phyloP scores from a whole-genome alignment of 2,329 filamentous ascomycete genomes.

The Nothomitra cinnamomea region DNA sequence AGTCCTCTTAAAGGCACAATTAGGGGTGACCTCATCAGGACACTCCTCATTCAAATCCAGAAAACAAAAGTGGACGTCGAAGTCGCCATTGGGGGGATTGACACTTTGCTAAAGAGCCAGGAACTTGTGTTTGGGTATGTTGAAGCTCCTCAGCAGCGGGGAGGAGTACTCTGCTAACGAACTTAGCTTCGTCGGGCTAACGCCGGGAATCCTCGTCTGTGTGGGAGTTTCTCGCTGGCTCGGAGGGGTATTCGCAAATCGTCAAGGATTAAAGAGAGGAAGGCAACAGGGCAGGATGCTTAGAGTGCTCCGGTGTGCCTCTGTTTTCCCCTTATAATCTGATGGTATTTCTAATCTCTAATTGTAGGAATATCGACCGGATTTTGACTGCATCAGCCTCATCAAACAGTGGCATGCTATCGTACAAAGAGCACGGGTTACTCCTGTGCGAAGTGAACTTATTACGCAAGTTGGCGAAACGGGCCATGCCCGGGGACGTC shows the following conservation, averaged over 20 bases:
- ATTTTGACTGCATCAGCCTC: conserved; percentile 33
- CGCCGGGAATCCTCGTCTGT: conserved; percentile 78
- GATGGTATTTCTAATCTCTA: neutral
- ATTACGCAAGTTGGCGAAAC: conserved; percentile 50
- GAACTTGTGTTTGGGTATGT: conserved; percentile 71
- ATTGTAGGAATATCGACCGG: conserved; percentile 58
- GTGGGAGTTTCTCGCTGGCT: conserved; percentile 61
- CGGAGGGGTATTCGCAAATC: conserved; percentile 48
- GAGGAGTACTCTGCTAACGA: conserved; percentile 7
- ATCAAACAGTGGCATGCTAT: conserved; percentile 55
- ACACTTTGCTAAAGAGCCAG: conserved; percentile 85
- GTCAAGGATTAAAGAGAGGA: conserved; percentile 48
- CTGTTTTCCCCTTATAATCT: neutral
- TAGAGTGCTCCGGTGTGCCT: conserved; percentile 49
- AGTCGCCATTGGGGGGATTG: conserved; percentile 88
- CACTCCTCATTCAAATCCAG: conserved; percentile 87
- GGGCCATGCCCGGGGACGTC: conserved; percentile 54
- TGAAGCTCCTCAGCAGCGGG: neutral
- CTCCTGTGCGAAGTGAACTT: conserved; percentile 81
- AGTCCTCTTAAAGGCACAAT: conserved; percentile 69
- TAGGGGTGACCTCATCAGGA: conserved; percentile 71
- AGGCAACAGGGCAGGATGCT: conserved; percentile 53
- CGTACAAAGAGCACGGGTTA: conserved; percentile 84
- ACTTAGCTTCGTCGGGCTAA: conserved; percentile 70
- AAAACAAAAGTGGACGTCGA: conserved; percentile 99